Evolutionary conservation across 306 rosid species (phyloP), one percentile per base, ranked within the genome.

Genomic region (Coriaria nepalensis): DNA sequence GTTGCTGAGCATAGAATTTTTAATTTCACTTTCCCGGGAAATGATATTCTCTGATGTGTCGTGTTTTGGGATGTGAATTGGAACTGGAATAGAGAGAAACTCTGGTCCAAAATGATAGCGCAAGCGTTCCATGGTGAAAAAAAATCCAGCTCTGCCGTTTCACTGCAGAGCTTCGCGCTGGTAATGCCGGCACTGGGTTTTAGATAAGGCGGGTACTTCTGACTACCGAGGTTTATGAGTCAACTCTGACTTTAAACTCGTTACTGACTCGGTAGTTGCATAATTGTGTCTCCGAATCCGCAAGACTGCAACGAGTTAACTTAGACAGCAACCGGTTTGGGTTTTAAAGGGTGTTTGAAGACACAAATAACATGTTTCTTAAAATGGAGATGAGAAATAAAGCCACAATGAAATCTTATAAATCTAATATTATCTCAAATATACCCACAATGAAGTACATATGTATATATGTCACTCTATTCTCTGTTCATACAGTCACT

Each of bases 1-100:
- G 95, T 56, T 43, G 84, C 78, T 13, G 90, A 73, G 73, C 95
- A 84, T 8, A 56, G 41, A 32, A 39, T n/a, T 33, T 47, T 47
- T 5, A 73, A 10, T 47, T 40, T 68, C 20, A 58, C 40, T 73
- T 42, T 70, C 69, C 62, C 55, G 47, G 73, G 76, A 32, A 90
- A 53, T 33, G 72, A 33, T 45, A 81, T 49, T 33, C 55, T 63
- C 43, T 56, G 74, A 45, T 62, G 47, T 20, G 29, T 20, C 29
- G 29, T 20, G 29, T 20, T 20, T 20, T 20, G 29, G 29, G 1
- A 20, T 57, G 71, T 61, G 47, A 49, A 59, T 41, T 61, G 72
- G 47, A 53, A 58, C 33, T 64, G 80, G 34, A 52, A 63, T 45
- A n/a, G 15, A 69, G 68, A 60, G 57, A 66, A 64, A 78, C 3